Percentiles rank a stretch among this genome's conserved stretches.
Conservation (phyloP, 495 filamentous ascomycete genomes). For the Hyaloscypha finlandica region DNA sequence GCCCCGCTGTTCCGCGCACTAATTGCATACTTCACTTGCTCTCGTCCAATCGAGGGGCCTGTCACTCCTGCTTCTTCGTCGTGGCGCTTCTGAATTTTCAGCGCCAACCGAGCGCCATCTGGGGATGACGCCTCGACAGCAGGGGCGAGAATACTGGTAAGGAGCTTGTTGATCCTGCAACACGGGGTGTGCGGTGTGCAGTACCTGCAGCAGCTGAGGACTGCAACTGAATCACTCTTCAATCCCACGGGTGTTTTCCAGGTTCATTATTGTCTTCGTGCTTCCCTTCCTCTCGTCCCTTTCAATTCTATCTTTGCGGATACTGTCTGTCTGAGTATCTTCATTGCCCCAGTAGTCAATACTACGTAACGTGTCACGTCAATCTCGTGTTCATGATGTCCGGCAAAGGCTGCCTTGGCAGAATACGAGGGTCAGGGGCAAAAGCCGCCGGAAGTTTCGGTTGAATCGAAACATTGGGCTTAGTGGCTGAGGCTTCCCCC, state of each 20-base stretch:
- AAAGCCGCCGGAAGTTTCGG: neutral
- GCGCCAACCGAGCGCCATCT: neutral
- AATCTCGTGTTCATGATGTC: neutral
- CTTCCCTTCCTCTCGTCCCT: neutral
- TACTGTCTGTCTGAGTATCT: neutral
- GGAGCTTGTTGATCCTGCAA: neutral
- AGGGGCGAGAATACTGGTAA: neutral
- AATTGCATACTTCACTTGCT: neutral
- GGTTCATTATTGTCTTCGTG: neutral
- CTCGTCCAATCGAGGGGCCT: neutral
- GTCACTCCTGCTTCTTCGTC: neutral
- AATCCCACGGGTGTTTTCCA: neutral
- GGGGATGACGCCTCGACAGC: neutral
- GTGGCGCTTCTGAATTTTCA: neutral
- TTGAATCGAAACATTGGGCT: neutral
- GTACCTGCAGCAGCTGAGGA: neutral
- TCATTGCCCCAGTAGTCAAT: neutral
- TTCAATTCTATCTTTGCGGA: neutral
- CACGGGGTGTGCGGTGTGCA: neutral
- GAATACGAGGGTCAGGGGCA: neutral
- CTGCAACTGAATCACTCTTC: neutral
- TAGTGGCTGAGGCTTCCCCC: neutral
- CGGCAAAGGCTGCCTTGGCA: neutral
- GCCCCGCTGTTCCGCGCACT: neutral
- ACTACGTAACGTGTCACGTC: neutral